A percentile compares a stretch with the other conserved stretches of the same genome.
phyloP scores from a whole-genome alignment of 371 early-diverging fungal species.

The Apophysomyces trapeziformis region DNA sequence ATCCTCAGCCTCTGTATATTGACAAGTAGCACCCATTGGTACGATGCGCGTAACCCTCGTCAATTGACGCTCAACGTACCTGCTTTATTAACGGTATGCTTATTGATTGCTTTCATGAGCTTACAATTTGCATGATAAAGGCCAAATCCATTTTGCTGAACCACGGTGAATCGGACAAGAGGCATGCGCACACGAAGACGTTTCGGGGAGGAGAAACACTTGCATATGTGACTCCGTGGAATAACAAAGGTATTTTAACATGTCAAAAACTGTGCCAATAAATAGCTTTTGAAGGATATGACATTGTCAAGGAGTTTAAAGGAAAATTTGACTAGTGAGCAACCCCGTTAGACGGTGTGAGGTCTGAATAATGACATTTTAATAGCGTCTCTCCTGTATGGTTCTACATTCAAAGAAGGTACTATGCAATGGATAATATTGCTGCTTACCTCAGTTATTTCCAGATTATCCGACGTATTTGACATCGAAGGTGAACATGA shows the following conservation, averaged over 20 bases:
- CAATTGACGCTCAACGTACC: too few species aligned
- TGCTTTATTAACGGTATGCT: not conserved
- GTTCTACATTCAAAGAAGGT: slow-evolving; percentile 54
- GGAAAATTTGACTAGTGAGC: slow-evolving; percentile 69
- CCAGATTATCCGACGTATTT: slow-evolving; percentile 20
- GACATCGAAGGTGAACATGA: slow-evolving; percentile 62
- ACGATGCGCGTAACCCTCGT: too few species aligned
- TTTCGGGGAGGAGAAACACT: slow-evolving; percentile 46
- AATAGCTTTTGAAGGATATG: slow-evolving; percentile 47
- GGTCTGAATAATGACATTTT: not conserved
- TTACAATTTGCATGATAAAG: slow-evolving; percentile 8
- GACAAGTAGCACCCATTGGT: too few species aligned
- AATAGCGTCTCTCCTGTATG: slow-evolving; percentile 62
- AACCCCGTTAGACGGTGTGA: not conserved
- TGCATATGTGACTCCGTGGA: slow-evolving; percentile 76
- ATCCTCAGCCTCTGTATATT: too few species aligned
- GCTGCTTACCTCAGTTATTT: not conserved
- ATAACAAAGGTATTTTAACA: slow-evolving; percentile 53
- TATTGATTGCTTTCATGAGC: not conserved
- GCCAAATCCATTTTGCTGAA: slow-evolving; percentile 19
- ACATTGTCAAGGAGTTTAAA: slow-evolving; percentile 62
- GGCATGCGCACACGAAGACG: slow-evolving; percentile 40
- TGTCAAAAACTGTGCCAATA: not conserved
- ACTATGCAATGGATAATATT: not conserved
- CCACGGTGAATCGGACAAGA: slow-evolving; percentile 21